These are phyloP conservation scores for Hydnomerulius pinastri DNA, from an alignment of 768 basidiomycete species.

Conservation along the genomic window DNA sequence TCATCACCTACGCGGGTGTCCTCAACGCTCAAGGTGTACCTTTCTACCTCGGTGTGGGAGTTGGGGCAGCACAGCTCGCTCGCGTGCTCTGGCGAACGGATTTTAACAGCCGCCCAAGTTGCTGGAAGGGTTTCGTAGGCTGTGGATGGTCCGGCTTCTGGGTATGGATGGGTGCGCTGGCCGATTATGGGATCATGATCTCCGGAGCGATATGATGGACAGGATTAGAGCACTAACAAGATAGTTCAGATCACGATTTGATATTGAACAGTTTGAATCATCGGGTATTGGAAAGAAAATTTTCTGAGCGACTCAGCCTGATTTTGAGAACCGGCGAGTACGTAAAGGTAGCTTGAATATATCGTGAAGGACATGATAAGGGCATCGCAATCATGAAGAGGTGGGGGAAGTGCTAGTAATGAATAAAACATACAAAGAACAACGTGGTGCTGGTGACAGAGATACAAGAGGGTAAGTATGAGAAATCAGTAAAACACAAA, in stretches of 20 bases:
- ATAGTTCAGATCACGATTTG: too few relatives aligned
- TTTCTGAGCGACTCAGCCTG: too few relatives aligned
- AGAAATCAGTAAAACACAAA: background rate
- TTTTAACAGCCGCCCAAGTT: slow-evolving; percentile 74
- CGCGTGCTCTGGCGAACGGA: slow-evolving; percentile 76
- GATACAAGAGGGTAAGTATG: background rate
- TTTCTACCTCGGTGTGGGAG: slow-evolving; percentile 77
- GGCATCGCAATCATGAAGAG: background rate
- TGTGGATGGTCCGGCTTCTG: slow-evolving; percentile 89
- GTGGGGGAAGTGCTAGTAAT: background rate
- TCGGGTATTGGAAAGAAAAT: too few relatives aligned
- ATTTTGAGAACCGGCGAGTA: too few relatives aligned
- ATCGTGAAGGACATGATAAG: background rate
- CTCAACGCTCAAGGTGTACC: slow-evolving; percentile 74
- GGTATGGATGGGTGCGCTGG: slow-evolving; percentile 80
- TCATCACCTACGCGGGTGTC: slow-evolving; percentile 78
- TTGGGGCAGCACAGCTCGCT: slow-evolving; percentile 75
- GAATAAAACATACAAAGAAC: background rate
- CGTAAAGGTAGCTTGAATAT: too few relatives aligned
- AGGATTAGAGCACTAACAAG: background rate
- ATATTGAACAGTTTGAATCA: background rate
- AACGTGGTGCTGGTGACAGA: background rate
- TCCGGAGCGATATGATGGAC: slow-evolving; percentile 1
- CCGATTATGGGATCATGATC: slow-evolving; percentile 55
- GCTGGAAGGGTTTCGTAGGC: slow-evolving; percentile 87